phyloP scores from a whole-genome alignment of 2,329 filamentous ascomycete species.

The Hirsutella rhossiliensis region DNA sequence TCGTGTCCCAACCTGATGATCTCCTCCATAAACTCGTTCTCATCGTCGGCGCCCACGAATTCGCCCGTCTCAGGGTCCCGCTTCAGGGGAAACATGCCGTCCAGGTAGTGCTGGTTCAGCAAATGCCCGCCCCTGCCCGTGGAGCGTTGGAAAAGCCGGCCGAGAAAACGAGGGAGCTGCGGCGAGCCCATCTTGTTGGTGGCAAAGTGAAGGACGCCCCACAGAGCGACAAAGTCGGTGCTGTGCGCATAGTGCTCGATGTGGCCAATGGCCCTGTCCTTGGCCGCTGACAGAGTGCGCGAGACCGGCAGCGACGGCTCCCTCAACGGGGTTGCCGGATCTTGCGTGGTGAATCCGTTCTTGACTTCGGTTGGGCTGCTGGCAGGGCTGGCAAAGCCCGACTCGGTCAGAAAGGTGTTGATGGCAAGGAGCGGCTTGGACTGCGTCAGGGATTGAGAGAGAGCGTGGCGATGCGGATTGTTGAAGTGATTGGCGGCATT shows the following conservation, averaged over 20 bases:
- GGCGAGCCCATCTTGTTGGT: conserved; percentile 26
- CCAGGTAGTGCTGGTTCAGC: conserved; percentile 48
- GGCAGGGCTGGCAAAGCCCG: conserved; percentile 15
- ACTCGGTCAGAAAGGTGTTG: conserved; percentile 22
- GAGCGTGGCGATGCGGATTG: conserved; percentile 48
- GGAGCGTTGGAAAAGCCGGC: conserved; percentile 45
- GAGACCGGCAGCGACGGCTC: conserved; percentile 20
- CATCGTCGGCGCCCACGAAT: conserved; percentile 30
- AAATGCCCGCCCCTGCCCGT: conserved; percentile 42
- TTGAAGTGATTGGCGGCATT: conserved; percentile 75
- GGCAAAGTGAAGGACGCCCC: conserved; percentile 61
- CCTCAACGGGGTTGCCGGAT: conserved; percentile 4
- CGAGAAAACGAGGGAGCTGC: conserved; percentile 47
- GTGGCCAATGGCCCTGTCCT: conserved; percentile 47
- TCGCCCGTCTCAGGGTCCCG: conserved; percentile 27
- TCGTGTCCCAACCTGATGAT: conserved; percentile 32
- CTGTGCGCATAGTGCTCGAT: conserved; percentile 74
- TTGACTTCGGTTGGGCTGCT: conserved; percentile 6
- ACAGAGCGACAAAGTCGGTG: conserved; percentile 61
- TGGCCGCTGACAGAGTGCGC: conserved; percentile 22
- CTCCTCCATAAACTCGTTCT: conserved; percentile 51
- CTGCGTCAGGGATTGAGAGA: conserved; percentile 26
- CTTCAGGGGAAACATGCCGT: conserved; percentile 46
- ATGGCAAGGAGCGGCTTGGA: conserved; percentile 22
- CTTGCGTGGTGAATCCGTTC: conserved; percentile 6